A percentile compares a stretch with the other conserved stretches of the same genome.
These are phyloP conservation scores for Rhizopus delemar DNA, from an alignment of 371 early-diverging fungal genomes.

Conservation along the genomic window DNA sequence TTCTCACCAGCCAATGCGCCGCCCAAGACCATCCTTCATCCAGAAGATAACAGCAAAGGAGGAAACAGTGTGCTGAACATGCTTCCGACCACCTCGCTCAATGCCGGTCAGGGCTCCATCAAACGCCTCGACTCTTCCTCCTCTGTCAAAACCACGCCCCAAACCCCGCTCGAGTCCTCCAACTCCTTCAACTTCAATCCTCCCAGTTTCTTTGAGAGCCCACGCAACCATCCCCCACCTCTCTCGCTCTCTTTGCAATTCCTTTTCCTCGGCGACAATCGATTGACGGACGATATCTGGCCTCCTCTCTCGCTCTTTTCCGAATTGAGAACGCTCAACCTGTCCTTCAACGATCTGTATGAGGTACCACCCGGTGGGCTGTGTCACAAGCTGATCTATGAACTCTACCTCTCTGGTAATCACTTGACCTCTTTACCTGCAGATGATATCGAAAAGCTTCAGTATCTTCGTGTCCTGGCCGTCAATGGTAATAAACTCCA, in stretches of 20 bases:
- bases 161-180: conserved; percentile 7
- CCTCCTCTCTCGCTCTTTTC: conserved; percentile 69
- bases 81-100: conserved; percentile 10
- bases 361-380: conserved; percentile 67
- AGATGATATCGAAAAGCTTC: conserved; percentile 80
- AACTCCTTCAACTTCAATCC: conserved; percentile 43
- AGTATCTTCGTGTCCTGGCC: conserved; percentile 69
- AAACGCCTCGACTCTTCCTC: conserved; percentile 15
- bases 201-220: conserved; percentile 51
- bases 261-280: conserved; percentile 80
- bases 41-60: conserved; percentile 1
- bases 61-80: conserved; percentile 11
- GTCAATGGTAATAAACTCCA: conserved; percentile 89
- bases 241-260: conserved; percentile 61
- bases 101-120: conserved; percentile 31
- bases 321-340: conserved; percentile 74
- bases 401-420: conserved; percentile 86
- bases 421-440: conserved; percentile 82
- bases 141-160: not conserved
- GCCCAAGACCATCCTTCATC: too few relatives aligned
- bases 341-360: conserved; percentile 81
- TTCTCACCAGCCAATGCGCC: conserved; percentile 5
- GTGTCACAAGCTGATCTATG: conserved; percentile 57
- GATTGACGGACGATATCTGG: conserved; percentile 82
- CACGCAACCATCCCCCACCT: conserved; percentile 61